phyloP scores from a whole-genome alignment of 148 eudicot species.

The Talinum fruticosum region DNA sequence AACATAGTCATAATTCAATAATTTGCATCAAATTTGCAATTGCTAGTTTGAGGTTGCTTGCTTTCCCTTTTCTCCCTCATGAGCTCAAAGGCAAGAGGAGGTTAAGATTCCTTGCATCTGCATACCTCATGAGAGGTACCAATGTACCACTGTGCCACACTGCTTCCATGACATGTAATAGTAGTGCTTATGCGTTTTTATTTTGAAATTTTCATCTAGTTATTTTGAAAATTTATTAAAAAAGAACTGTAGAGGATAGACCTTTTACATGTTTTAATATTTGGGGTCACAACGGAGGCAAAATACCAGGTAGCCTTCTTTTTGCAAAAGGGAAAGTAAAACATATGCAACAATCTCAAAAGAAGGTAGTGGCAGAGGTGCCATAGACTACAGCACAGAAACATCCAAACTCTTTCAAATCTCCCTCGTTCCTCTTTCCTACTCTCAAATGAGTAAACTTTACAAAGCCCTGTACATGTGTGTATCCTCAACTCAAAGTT shows the following conservation, averaged over 20 bases:
- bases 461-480: background rate
- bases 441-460: background rate
- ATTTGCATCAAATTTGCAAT: background rate
- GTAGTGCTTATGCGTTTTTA: background rate
- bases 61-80: background rate
- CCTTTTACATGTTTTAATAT: too few species aligned
- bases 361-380: background rate
- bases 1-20: background rate
- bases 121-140: background rate
- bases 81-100: background rate
- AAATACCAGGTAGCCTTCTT: background rate
- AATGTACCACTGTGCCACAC: background rate
- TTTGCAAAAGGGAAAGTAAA: background rate
- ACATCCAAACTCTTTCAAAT: background rate
- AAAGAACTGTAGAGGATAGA: too few species aligned
- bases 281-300: too few species aligned
- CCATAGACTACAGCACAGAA: background rate
- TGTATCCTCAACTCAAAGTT: background rate
- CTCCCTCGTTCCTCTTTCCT: background rate
- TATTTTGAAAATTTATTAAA: too few species aligned
- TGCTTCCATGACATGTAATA: background rate
- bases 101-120: background rate
- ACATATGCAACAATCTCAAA: background rate
- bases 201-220: background rate
- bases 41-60: background rate